Base-by-base conservation (phyloP, 306 rosid genomes). In the Cucumis hystrix region DNA sequence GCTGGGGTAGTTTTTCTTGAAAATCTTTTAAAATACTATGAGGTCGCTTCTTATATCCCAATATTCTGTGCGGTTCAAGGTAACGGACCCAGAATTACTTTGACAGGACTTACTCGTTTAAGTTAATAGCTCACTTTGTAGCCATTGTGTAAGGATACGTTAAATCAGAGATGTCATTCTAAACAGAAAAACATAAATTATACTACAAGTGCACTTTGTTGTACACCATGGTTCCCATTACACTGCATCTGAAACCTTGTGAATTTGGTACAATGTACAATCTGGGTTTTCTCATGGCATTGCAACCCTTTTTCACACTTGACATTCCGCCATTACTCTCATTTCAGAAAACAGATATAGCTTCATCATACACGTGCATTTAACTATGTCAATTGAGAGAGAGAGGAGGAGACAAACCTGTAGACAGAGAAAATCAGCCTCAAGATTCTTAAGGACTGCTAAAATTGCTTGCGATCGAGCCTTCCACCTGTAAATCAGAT, bases 401-500 rank as follows among this genome's bases (percentile, higher is more conserved):
- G 10, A 58, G 45, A 52, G 8, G 54, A 67, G 74, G 39, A 8
- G 74, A 20, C 59, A 75, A 72, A 89, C 97, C 96, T 93, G 97
- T 37, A 91, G 86, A 85, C 97, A 94, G 82, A 94, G 89, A 84
- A 94, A 91, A 83, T 93, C 92, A 76, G 96, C 92, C 68, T 86
- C 85, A 35, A 93, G 67, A 80, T 81, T 83, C 86, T 83, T 88
- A 72, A 94, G 88, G 82, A 87, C 84, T 6, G 79, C 62, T 78
- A 90, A 83, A 85, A 91, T 79, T 23, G 96, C 79, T 35, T 82
- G 87, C 1, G 97, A 94, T 59, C 98, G 98, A 78, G 77, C 82
- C 79, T 89, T 90, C 97, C 98, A 94, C 83, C 98, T 94, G 71
- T 61, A 3, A 66, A 57, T 69, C 47, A 77, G 52, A 67, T 20